Conservation (phyloP, 2,329 filamentous ascomycete genomes). For the Cladophialophora carrionii region DNA sequence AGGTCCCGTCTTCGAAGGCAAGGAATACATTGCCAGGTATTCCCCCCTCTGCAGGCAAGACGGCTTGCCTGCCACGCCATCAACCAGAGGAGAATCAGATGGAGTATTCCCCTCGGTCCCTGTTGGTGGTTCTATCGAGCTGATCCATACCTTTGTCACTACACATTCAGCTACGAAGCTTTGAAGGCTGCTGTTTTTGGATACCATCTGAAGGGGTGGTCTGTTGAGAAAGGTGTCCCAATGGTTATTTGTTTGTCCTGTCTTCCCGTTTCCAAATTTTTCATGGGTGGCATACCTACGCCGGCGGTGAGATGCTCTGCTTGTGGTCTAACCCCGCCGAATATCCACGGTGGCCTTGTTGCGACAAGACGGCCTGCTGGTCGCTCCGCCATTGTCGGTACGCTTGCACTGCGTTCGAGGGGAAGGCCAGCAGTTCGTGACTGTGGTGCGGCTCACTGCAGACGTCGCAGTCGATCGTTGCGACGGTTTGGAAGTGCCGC, state of each 20-base stretch:
- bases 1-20: background rate
- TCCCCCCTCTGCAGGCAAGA: too few relatives aligned
- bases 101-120: background rate
- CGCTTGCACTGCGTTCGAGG: slow-evolving; percentile 9
- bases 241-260: background rate
- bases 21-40: background rate
- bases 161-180: too few relatives aligned
- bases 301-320: background rate
- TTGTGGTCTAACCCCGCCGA: background rate
- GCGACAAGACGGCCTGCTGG: background rate
- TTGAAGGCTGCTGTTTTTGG: background rate
- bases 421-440: slow-evolving; percentile 15
- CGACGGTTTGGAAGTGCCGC: slow-evolving; percentile 8
- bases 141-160: too few relatives aligned
- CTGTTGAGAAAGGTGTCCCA: background rate
- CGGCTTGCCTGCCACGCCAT: background rate
- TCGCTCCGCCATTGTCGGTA: slow-evolving; percentile 12
- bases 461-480: slow-evolving; percentile 6
- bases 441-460: slow-evolving; percentile 7
- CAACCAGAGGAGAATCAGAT: background rate
- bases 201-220: background rate
- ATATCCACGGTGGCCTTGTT: background rate
- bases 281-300: background rate
- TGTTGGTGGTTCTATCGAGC: too few relatives aligned
- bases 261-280: background rate